Evolutionary conservation across 176 grass and related monocot species (phyloP), one percentile per base, ranked within the genome.

Genomic region (Echinochloa phyllopogon): DNA sequence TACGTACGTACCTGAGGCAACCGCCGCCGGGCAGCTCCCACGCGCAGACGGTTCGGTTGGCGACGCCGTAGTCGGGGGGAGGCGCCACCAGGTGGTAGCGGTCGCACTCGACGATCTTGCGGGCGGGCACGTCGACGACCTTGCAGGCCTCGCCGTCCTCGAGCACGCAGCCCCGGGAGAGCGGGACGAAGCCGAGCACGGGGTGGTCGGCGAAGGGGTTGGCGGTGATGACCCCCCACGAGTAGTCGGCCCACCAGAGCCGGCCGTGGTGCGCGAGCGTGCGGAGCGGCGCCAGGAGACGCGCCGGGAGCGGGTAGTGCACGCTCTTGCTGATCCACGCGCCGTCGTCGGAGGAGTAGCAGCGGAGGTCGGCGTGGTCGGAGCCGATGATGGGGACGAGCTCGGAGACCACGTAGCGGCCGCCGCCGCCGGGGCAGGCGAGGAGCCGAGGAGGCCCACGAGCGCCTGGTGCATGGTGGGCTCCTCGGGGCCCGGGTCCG

Each of bases 221-320:
- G 13, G 69, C 43, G 69, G 43, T 48, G 43, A 72, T 6, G 69
- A 72, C 6, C 2, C 20, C 41, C 40, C 41, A 70, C 4, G 68
- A 47, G 68, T 71, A 71, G 68, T 71, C 68, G n/a, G n/a, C 68
- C 42, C 41, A 71, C 68, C 68, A 71, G 42, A 71, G 68, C 68
- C 42, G 25, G 68, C 68, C 68, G 11, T 71, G 11, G 69, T 27
- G 21, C 0, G 69, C 11, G 13, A 72, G n/a, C 23, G 69, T 49
- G 69, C 23, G 12, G 69, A 29, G 12, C 43, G 69, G 69, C 69
- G 43, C 2, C 13, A 17, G 11, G 1, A 15, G 6, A 12, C 69
- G 43, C 43, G 43, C 3, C 14, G 69, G 69, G 43, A 72, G 69
- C 43, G 69, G 69, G 69, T 72, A 72, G 23, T 23, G 42, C 43